Evolutionary conservation across 495 filamentous ascomycete genomes (phyloP).

Genomic region (Talaromyces nanjingensis): DNA sequence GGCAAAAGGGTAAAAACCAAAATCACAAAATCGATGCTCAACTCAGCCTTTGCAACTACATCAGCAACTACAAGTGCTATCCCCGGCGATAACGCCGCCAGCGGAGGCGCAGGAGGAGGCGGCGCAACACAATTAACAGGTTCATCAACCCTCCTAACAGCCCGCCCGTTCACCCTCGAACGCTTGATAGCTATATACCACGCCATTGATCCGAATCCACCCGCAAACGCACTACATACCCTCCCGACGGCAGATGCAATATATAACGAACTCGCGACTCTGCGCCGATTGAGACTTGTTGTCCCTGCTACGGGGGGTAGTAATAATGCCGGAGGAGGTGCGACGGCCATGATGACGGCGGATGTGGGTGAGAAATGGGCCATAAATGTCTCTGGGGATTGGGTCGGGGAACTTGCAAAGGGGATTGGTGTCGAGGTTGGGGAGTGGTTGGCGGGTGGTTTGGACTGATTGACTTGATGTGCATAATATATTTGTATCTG

Average conservation of each 20-base stretch:
- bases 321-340: constrained; percentile 14
- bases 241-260: constrained; percentile 51
- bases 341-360: constrained; percentile 6
- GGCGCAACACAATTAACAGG: constrained; percentile 43
- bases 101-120: constrained; percentile 10
- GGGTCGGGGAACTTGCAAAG: constrained; percentile 42
- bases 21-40: constrained; percentile 43
- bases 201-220: constrained; percentile 62
- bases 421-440: constrained; percentile 41
- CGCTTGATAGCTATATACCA: constrained; percentile 82
- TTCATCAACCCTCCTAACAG: constrained; percentile 65
- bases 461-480: constrained; percentile 22
- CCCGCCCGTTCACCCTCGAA: constrained; percentile 78
- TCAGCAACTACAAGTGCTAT: constrained; percentile 31
- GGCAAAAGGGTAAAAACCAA: constrained; percentile 33
- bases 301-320: constrained; percentile 37
- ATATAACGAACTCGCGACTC: constrained; percentile 68
- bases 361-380: constrained; percentile 41
- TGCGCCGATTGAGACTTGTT: constrained; percentile 70
- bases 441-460: constrained; percentile 40
- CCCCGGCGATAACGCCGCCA: background rate
- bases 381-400: constrained; percentile 42
- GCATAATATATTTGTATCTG: background rate
- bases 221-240: constrained; percentile 42
- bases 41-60: constrained; percentile 32